Conservation (phyloP, 2,329 filamentous ascomycete species). For the Fusarium equiseti region DNA sequence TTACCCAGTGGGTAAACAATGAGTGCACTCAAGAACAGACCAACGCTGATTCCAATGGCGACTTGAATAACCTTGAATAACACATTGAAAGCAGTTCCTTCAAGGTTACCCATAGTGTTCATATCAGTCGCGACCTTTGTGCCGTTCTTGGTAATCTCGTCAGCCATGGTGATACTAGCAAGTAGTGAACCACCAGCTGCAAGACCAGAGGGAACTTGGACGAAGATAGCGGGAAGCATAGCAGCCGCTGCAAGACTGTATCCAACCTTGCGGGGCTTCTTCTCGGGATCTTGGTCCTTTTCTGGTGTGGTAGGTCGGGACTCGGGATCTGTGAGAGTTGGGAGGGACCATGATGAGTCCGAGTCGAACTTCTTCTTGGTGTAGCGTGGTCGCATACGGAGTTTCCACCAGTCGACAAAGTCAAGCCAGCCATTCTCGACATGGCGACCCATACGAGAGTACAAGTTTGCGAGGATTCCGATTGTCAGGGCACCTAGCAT, state of each 20-base stretch:
- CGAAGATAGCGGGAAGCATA: constrained; percentile 88
- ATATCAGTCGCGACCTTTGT: constrained; percentile 48
- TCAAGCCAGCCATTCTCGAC: constrained; percentile 68
- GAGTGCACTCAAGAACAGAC: constrained; percentile 67
- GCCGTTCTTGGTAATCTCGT: constrained; percentile 63
- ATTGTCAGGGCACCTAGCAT: constrained; percentile 82
- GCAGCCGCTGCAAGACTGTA: constrained; percentile 86
- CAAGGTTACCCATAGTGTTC: constrained; percentile 50
- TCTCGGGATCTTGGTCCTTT: constrained; percentile 43
- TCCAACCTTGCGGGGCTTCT: constrained; percentile 62
- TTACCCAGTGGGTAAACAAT: constrained; percentile 70
- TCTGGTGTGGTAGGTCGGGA: constrained; percentile 44
- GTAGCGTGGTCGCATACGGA: constrained; percentile 55
- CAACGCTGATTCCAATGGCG: constrained; percentile 72
- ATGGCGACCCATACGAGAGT: constrained; percentile 74
- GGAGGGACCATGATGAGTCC: constrained; percentile 50
- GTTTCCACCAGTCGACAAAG: constrained; percentile 62
- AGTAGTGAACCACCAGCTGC: constrained; percentile 70
- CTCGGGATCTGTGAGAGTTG: constrained; percentile 51
- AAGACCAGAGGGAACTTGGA: constrained; percentile 73
- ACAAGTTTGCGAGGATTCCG: constrained; percentile 82
- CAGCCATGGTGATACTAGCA: constrained; percentile 67
- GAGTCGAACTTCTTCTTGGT: constrained; percentile 46
- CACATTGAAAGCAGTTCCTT: constrained; percentile 65
- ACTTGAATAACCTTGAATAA: constrained; percentile 70